These are phyloP conservation scores for Blastobotrys malaysiensis DNA, from an alignment of 1,139 yeast genomes.

Conservation along the genomic window DNA sequence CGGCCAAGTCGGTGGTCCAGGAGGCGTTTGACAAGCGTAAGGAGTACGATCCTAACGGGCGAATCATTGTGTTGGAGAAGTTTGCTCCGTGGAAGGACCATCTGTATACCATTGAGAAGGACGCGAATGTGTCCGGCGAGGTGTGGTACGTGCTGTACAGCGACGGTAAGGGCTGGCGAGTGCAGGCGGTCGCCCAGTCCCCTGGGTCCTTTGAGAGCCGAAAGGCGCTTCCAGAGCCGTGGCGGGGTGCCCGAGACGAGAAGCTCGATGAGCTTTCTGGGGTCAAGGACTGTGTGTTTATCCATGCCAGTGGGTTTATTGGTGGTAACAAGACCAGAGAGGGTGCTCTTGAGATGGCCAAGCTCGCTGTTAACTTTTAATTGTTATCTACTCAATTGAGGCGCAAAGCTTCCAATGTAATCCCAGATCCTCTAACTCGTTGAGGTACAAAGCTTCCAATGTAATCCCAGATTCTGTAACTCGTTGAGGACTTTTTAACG, in stretches of 20 bases:
- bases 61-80: conserved; percentile 61
- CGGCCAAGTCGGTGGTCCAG: conserved; percentile 75
- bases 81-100: conserved; percentile 97
- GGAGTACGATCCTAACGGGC: conserved; percentile 47
- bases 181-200: conserved; percentile 79
- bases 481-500: too few relatives aligned
- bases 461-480: too few relatives aligned
- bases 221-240: conserved; percentile 77
- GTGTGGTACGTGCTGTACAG: conserved; percentile 74
- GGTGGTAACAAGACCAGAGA: conserved; percentile 88
- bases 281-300: conserved; percentile 74
- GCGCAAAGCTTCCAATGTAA: too few relatives aligned
- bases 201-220: conserved; percentile 78
- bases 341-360: conserved; percentile 74
- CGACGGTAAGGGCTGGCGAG: conserved; percentile 77
- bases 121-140: conserved; percentile 45
- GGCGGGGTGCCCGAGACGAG: conserved; percentile 94
- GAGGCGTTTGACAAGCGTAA: conserved; percentile 49
- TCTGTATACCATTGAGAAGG: conserved; percentile 67
- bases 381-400: too few relatives aligned
- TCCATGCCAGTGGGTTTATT: conserved; percentile 96
- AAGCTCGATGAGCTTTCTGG: conserved; percentile 68
- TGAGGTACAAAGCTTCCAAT: too few relatives aligned
- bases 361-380: conserved; percentile 35
- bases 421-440: too few relatives aligned